Conservation (phyloP, 2,329 filamentous ascomycete species). For the Fusarium sororula region DNA sequence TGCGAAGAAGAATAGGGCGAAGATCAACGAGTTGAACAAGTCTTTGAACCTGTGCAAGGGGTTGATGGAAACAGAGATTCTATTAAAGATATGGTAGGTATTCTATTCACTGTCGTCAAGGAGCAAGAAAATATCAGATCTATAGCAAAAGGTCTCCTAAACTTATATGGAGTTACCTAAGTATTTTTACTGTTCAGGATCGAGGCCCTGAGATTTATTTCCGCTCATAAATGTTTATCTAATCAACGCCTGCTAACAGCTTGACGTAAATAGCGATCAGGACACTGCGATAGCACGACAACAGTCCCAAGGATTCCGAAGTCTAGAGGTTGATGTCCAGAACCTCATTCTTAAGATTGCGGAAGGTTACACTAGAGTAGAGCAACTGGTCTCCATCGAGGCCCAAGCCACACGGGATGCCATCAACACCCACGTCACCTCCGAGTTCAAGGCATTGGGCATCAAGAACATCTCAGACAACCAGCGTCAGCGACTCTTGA, state of each 20-base stretch:
- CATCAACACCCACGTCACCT: neutral
- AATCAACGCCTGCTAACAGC: neutral
- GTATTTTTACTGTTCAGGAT: too few relatives aligned
- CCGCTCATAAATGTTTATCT: too few relatives aligned
- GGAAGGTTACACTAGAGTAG: fast-evolving
- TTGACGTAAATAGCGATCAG: fast-evolving
- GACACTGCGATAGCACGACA: neutral
- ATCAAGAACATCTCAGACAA: fast-evolving
- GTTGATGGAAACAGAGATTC: neutral
- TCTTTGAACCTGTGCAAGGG: too few relatives aligned
- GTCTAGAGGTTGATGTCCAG: neutral
- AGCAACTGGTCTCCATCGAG: neutral
- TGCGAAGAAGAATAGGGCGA: too few relatives aligned
- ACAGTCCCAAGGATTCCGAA: neutral
- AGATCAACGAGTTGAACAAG: too few relatives aligned
- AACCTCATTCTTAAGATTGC: neutral
- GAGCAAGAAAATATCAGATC: too few relatives aligned
- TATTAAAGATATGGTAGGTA: neutral
- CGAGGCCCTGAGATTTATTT: too few relatives aligned
- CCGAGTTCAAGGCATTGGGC: neutral
- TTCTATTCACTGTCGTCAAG: neutral
- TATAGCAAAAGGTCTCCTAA: too few relatives aligned
- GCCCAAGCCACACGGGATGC: neutral
- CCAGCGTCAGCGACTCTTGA: neutral
- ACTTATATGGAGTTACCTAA: too few relatives aligned